These are phyloP conservation scores for Citrus sinensis DNA, from an alignment of 345 rosid species.

Conservation along the genomic window DVS_A1.0 CM039162.1:23978501-23979000, in stretches of 20 bases:
- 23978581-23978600: no score
- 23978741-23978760: neutral
- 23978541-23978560: no score
- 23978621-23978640: no score
- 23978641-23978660: no score
- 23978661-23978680: no score
- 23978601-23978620: no score
- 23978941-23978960: constrained; percentile 20
- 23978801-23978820: constrained; percentile 23
- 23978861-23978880: constrained; percentile 4
- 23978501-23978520: no score
- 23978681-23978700: no score
- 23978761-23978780: neutral
- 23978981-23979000: constrained; percentile 8
- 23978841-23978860: constrained; percentile 16
- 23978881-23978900: constrained; percentile 30
- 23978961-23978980: constrained; percentile 28
- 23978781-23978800: neutral
- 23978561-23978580: no score
- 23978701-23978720: no score
- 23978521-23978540: no score
- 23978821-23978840: constrained; percentile 21
- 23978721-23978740: no score
- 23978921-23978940: constrained; percentile 19
- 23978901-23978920: constrained; percentile 16